A percentile compares a stretch with the other conserved stretches of the same genome.
These are phyloP conservation scores for Discostella stelligeroides DNA, from an alignment of 108 stramenopile species.

Conservation along the genomic window DNA sequence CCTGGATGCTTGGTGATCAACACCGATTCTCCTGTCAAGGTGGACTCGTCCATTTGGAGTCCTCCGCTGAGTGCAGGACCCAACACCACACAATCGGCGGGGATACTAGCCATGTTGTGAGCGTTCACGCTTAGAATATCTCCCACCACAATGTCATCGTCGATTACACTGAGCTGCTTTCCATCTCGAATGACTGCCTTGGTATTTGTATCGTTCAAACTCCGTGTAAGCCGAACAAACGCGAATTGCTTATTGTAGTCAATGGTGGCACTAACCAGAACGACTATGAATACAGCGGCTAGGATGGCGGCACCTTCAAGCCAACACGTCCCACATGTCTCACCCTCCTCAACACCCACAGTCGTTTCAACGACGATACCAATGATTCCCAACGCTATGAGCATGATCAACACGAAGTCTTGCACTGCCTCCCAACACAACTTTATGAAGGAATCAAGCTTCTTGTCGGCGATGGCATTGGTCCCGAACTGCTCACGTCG, in stretches of 20 bases:
- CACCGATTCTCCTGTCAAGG: conserved; percentile 95
- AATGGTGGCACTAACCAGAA: conserved; percentile 89
- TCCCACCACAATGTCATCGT: conserved; percentile 95
- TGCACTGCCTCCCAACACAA: conserved; percentile 92
- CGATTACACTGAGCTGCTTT: conserved; percentile 66
- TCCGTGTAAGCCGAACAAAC: conserved; percentile 85
- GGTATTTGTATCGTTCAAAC: conserved; percentile 78
- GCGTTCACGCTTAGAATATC: conserved; percentile 93
- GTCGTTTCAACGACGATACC: conserved; percentile 83
- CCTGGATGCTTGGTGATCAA: conserved; percentile 84
- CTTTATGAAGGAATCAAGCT: conserved; percentile 73
- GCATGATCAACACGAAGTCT: conserved; percentile 91
- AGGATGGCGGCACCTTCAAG: conserved; percentile 95
- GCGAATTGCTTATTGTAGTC: conserved; percentile 96
- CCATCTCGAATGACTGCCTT: conserved; percentile 89
- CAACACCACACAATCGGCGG: conserved; percentile 94
- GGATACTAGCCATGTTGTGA: conserved; percentile 83
- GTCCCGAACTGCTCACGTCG: conserved; percentile 70
- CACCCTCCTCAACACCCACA: conserved; percentile 63
- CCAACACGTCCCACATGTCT: conserved; percentile 81
- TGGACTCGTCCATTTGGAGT: conserved; percentile 90
- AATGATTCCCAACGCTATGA: conserved; percentile 88
- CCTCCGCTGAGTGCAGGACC: conserved; percentile 75
- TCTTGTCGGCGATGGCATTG: conserved; percentile 74
- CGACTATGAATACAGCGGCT: conserved; percentile 86